Percentiles rank a stretch among this genome's conserved stretches.
phyloP scores from a whole-genome alignment of 2,329 filamentous ascomycete species.

The Sporothrix dimorphospora region DNA sequence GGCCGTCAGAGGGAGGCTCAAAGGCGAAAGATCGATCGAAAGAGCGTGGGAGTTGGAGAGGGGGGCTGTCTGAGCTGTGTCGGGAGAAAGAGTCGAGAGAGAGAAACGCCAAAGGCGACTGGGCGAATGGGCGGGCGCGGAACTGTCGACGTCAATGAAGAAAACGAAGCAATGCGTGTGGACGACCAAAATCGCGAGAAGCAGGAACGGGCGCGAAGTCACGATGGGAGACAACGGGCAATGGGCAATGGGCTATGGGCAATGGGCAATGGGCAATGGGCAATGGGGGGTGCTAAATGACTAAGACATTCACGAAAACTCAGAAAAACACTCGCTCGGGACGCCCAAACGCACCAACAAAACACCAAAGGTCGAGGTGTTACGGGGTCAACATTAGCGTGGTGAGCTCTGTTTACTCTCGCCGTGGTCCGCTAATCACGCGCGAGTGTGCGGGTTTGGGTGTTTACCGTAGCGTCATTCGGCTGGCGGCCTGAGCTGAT shows the following conservation, averaged over 20 bases:
- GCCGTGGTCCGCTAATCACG: slow-evolving; percentile 18
- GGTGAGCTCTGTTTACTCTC: slow-evolving; percentile 19
- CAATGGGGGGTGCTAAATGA: slow-evolving; percentile 15
- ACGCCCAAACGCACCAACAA: background rate
- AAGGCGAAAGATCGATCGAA: background rate
- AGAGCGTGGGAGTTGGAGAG: background rate
- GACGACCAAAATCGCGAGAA: background rate
- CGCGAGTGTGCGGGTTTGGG: slow-evolving; percentile 4
- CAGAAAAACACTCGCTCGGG: slow-evolving; percentile 19
- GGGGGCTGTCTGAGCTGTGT: background rate
- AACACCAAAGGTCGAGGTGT: slow-evolving; percentile 28
- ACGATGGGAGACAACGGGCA: background rate
- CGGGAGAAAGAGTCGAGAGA: background rate
- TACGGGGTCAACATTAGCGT: slow-evolving; percentile 36
- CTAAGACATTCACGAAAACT: slow-evolving; percentile 14
- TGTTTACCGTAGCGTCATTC: slow-evolving; percentile 16
- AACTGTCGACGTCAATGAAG: background rate
- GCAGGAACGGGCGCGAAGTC: background rate
- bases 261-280: too few relatives aligned
- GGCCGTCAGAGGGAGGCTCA: background rate
- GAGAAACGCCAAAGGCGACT: background rate
- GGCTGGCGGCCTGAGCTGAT: slow-evolving; percentile 10
- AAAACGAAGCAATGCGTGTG: background rate
- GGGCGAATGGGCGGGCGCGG: background rate
- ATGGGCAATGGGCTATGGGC: too few relatives aligned